Evolutionary conservation across 768 basidiomycete genomes (phyloP), one percentile per base, ranked within the genome.

Genomic region (Russula brevipes): DNA sequence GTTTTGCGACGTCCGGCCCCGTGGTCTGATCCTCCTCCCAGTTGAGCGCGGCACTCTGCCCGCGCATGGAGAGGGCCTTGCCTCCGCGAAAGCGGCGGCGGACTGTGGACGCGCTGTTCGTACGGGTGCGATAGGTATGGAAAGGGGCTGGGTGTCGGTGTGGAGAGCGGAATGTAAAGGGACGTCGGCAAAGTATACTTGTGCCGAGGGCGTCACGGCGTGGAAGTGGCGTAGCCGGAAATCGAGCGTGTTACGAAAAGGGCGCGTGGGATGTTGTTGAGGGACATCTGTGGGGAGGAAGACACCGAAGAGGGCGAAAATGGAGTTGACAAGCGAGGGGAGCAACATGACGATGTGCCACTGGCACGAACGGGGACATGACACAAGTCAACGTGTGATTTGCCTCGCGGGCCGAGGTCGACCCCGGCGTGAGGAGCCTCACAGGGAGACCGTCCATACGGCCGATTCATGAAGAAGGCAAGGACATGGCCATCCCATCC

Each of bases 1-100:
- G 82, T 69, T 86, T 84, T 17, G 78, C 76, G 4, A 89, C 80
- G 69, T 97, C 87, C 1, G 95, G 95, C 1, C 81, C 86, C 5
- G 72, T 69, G 0, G 90, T 79, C 41, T 88, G 82, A 30, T 79
- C 79, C 50, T 84, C 81, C 14, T 84, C 76, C 94, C 94, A 96
- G 10, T 76, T 70, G 33, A 84, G 58, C 3, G 71, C 65, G 16
- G 76, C 74, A 54, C 70, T 78, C 71, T 82, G 75, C 19, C 72
- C 72, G 33, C 73, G 70, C 69, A 76, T 75, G 47, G 78, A 78
- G 46, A 73, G 72, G 44, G 73, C 66, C 78, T 75, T 6, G 78
- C 75, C 24, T 69, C 64, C 11, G 69, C 65, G 63, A 77, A 75
- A 11, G 72, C 71, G 14, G 68, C 65, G 3, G 69, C 67, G 0